Conservation (phyloP, 768 basidiomycete genomes). For the Imleria badia region DNA sequence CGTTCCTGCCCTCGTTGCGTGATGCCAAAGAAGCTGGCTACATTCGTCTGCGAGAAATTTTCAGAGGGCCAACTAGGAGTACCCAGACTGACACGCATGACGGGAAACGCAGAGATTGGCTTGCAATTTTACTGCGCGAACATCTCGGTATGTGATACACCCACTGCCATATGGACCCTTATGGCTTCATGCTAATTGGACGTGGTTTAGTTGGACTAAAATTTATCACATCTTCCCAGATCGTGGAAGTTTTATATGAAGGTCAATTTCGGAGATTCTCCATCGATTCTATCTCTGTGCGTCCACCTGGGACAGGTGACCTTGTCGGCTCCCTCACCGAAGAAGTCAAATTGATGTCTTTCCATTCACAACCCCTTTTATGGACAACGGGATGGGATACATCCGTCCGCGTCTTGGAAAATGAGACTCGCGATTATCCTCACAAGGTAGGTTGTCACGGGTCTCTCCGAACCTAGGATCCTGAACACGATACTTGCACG, state of each 20-base stretch:
- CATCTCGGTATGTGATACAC: conserved; percentile 50
- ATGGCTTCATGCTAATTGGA: conserved; percentile 8
- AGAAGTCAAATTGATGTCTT: conserved; percentile 44
- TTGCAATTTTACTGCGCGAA: conserved; percentile 64
- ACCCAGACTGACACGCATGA: conserved; percentile 17
- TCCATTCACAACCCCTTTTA: conserved; percentile 41
- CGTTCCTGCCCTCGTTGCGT: conserved; percentile 51
- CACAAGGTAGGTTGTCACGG: conserved; percentile 34
- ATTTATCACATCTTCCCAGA: conserved; percentile 61
- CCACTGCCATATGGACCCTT: not conserved
- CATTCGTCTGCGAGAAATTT: conserved; percentile 54
- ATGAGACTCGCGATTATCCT: conserved; percentile 19
- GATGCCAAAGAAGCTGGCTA: conserved; percentile 49
- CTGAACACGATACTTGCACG: conserved; percentile 13
- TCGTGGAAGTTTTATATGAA: conserved; percentile 65
- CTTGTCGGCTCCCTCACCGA: conserved; percentile 36
- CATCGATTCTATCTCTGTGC: conserved; percentile 46
- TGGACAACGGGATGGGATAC: conserved; percentile 76
- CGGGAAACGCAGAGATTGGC: conserved; percentile 60
- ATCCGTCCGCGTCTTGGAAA: conserved; percentile 43
- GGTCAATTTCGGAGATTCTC: conserved; percentile 55
- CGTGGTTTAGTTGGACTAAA: conserved; percentile 63
- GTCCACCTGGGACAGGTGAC: conserved; percentile 18
- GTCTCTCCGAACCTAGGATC: conserved; percentile 3
- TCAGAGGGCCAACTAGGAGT: conserved; percentile 14